A percentile compares a stretch with the other conserved stretches of the same genome.
Conservation (phyloP, 2,329 filamentous ascomycete species). For the Trichophyton equinum region DNA sequence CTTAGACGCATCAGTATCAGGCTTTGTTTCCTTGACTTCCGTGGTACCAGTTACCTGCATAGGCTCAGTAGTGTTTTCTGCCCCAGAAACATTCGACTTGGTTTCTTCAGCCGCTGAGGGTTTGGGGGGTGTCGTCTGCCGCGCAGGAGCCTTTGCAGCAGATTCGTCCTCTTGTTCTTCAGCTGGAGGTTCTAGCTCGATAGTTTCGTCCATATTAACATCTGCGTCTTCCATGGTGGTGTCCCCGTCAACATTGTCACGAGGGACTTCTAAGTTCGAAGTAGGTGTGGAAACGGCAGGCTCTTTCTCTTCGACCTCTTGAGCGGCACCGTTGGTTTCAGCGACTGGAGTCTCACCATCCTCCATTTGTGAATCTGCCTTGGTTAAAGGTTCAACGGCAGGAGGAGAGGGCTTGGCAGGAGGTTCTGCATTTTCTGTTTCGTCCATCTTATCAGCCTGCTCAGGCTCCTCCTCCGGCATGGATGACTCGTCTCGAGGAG, state of each 20-base stretch:
- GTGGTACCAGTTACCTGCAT: conserved; percentile 1
- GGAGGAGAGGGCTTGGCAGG: conserved; percentile 22
- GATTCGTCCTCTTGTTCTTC: conserved; percentile 15
- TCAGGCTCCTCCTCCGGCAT: conserved; percentile 34
- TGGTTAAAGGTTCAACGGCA: conserved; percentile 18
- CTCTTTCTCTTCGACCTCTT: conserved; percentile 20
- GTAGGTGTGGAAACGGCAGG: conserved; percentile 20
- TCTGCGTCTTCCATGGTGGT: conserved; percentile 29
- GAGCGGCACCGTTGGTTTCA: conserved; percentile 21
- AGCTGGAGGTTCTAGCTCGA: conserved; percentile 3
- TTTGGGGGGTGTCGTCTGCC: conserved; percentile 14
- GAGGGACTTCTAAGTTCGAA: conserved; percentile 16
- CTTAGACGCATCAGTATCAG: conserved; percentile 10
- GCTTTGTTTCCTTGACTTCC: conserved; percentile 11
- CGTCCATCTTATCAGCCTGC: conserved; percentile 30
- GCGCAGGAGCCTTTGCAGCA: conserved; percentile 10
- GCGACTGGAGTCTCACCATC: conserved; percentile 23
- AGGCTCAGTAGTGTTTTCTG: background rate
- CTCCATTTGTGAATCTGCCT: conserved; percentile 14
- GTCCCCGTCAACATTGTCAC: conserved; percentile 23
- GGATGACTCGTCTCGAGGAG: conserved; percentile 33
- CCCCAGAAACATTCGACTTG: conserved; percentile 2
- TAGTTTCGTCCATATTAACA: conserved; percentile 12
- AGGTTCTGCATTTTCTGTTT: conserved; percentile 27
- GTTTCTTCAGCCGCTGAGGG: conserved; percentile 15